Percentiles rank a stretch among this genome's conserved stretches.
These are phyloP conservation scores for Phytomonas francai DNA, from an alignment of 208 protist species.

Conservation along the genomic window DNA sequence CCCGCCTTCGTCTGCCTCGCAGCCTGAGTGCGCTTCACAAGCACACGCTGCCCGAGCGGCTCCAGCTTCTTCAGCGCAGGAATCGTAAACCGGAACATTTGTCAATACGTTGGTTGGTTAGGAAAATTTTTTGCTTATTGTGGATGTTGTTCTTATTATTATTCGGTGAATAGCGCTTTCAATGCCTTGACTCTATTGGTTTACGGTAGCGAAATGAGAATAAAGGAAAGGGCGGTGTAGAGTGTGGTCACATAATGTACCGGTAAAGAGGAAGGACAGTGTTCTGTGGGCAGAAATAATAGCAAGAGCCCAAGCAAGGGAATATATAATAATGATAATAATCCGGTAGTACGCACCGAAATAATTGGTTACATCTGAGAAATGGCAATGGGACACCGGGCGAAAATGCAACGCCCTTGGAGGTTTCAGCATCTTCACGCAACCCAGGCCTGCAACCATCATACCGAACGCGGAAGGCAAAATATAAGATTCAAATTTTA, in stretches of 20 bases:
- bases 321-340: no score
- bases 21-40: slow-evolving; percentile 82
- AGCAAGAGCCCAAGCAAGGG: not conserved
- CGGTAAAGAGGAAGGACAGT: not conserved
- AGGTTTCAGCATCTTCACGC: not conserved
- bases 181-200: not conserved
- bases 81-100: slow-evolving; percentile 76
- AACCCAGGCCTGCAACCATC: not conserved
- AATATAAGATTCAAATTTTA: slow-evolving; percentile 2
- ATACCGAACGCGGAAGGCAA: not conserved
- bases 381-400: not conserved
- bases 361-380: not conserved
- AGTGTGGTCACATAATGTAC: not conserved
- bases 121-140: not conserved
- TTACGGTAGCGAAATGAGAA: slow-evolving; percentile 10
- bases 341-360: not conserved
- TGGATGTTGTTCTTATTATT: not conserved
- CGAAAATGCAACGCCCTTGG: not conserved
- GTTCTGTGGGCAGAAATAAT: not conserved
- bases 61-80: slow-evolving; percentile 81
- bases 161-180: not conserved
- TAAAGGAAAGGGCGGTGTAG: not conserved
- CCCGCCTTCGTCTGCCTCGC: slow-evolving; percentile 91
- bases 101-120: not conserved
- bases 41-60: slow-evolving; percentile 85